Evolutionary conservation across 352 stramenopile genomes (phyloP), one percentile per base, ranked within the genome.

Genomic region (Globisporangium sylvaticum): DNA sequence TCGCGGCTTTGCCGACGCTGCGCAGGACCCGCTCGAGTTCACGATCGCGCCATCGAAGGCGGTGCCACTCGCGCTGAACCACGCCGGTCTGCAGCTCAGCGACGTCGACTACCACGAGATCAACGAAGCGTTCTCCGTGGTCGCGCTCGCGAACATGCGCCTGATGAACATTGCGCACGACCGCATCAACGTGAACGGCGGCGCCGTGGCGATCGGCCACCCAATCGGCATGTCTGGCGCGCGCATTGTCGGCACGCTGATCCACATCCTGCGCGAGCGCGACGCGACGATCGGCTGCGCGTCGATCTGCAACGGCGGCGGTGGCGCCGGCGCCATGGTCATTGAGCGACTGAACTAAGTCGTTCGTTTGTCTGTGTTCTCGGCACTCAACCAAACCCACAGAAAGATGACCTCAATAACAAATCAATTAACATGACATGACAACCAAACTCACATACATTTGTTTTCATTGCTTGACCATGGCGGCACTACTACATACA

Each of bases 101-200:
- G 97, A 99, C 77, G 87, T 99, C 24, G 96, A 99, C 62, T 99
- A 97, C 79, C 93, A 98, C 75, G 98, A 99, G 84, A 98, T 99
- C 75, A 99, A 99, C 78, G 98, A 99, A 76, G 98, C 98, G 22
- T 99, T 99, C 77, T 92, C 95, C 14, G 96, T 99, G 29, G 97
- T 99, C 22, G 86, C 94, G 5, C 76, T 99, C 31, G 96, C 91
- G 31, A 99, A 99, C 79, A 97, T 96, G 78, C 80, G 93, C 50
- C 76, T 98, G 44, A 83, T 99, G 73, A 89, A 97, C 73, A 76
- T 99, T 25, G 89, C 97, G 75, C 81, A 87, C 60, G 76, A 88
- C 66, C 92, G 83, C 53, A 80, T 99, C 0, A 99, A 99, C 84
- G 92, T 99, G 14, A 98, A 98, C 74, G 98, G 98, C 48, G 97